Conservation (phyloP, 257 asterid species). For the Plantago major region DNA sequence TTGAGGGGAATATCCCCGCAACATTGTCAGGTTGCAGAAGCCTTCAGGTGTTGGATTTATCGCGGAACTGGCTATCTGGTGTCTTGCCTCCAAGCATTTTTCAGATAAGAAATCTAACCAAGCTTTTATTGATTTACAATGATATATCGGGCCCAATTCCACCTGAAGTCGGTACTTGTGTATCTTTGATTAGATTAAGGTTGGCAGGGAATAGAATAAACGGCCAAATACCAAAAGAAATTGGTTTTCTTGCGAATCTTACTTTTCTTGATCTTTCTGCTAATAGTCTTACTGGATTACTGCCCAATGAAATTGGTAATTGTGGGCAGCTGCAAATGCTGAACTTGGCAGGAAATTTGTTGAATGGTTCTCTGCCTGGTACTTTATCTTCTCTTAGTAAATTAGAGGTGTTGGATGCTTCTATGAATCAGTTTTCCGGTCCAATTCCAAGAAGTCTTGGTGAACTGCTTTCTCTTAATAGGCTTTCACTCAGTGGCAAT, state of each 20-base stretch:
- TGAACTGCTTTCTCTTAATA: conserved; percentile 42
- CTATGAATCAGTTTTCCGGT: conserved; percentile 51
- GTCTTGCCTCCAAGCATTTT: conserved; percentile 52
- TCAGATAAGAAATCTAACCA: conserved; percentile 55
- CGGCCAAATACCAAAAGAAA: conserved; percentile 58
- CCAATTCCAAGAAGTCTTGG: conserved; percentile 53
- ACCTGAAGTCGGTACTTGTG: conserved; percentile 59
- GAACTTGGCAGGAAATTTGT: conserved; percentile 57
- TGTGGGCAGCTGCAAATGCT: conserved; percentile 63
- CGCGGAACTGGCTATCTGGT: conserved; percentile 59
- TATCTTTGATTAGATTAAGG: conserved; percentile 52
- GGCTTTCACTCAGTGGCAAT: conserved; percentile 50
- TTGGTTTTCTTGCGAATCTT: conserved; percentile 45
- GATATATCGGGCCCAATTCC: conserved; percentile 65
- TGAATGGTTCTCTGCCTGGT: conserved; percentile 42
- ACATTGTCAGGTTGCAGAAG: conserved; percentile 54
- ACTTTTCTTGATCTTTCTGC: conserved; percentile 70
- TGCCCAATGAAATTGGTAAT: conserved; percentile 63
- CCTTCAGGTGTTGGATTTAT: conserved; percentile 72
- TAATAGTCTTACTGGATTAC: conserved; percentile 41
- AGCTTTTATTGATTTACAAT: conserved; percentile 60
- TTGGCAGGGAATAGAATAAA: conserved; percentile 50
- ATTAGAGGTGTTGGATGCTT: conserved; percentile 58
- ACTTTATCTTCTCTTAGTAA: conserved; percentile 47
- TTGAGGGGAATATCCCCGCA: conserved; percentile 61